Evolutionary conservation across 2,329 filamentous ascomycete genomes (phyloP), one percentile per base, ranked within the genome.

Genomic region (Epichloe sp.): DNA sequence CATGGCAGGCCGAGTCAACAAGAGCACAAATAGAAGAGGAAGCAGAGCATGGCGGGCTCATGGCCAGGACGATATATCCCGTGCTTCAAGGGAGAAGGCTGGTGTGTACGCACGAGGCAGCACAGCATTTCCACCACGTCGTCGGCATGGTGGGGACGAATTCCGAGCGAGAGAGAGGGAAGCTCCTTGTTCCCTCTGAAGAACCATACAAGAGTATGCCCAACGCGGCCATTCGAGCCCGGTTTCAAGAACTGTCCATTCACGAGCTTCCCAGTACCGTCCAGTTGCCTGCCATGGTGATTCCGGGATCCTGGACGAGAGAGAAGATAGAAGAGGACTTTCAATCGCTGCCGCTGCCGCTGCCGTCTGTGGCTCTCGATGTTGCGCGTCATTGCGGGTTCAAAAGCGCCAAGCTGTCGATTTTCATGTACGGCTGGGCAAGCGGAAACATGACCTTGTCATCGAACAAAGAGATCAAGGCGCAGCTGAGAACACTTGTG

Each of bases 351-450:
- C 36, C 11, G 37, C 26, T 31, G 26, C 26, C 47, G 0, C 60
- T 71, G 3, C 69, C 69, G 1, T 47, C 23, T 2, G 63, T 67
- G 2, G 67, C 66, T 0, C 58, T 66, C 5, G 65, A 65, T 11
- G 66, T 67, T 5, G 65, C 60, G 4, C 52, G 54, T 12, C 58
- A 59, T 38, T 62, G 63, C 14, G 58, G 57, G 2, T 65, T 71
- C 50, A 65, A 63, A 52, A 63, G 61, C 52, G 62, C 66, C 43
- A 68, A 69, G 56, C 58, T 68, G 17, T 66, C 65, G 36, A 66
- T 68, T 23, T 69, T 68, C 54, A 61, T 70, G 59, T 64, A 70
- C 26, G 68, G 68, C 4, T 71, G 69, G 69, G 62, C 59, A 15
- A 58, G 55, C 12, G 60, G 60, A 8, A 42, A 64, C 2, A 60